Conservation (phyloP, 2,329 filamentous ascomycete genomes). For the Colletotrichum theobromicola region DNA sequence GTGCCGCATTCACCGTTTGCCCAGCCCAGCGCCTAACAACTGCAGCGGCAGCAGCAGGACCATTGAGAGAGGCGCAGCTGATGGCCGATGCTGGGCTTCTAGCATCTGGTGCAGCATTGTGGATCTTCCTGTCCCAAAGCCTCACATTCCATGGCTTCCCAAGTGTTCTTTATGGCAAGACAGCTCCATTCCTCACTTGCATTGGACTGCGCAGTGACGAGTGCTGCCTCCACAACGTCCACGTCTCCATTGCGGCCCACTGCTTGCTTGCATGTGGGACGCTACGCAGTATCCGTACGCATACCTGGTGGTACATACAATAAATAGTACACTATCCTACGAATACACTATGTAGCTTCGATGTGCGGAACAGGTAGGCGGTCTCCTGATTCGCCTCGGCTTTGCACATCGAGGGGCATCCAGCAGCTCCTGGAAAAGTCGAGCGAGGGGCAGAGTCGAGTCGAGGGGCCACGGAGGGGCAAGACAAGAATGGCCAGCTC, state of each 20-base stretch:
- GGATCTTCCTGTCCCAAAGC: background rate
- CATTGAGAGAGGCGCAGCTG: background rate
- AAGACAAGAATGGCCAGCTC: background rate
- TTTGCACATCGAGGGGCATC: background rate
- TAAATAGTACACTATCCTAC: no score
- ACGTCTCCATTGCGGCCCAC: constrained; percentile 1
- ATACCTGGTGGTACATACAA: no score
- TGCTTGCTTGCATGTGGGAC: background rate
- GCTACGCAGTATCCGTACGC: no score
- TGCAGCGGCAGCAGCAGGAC: background rate
- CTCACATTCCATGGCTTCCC: background rate
- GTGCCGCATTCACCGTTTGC: background rate
- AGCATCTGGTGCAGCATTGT: background rate
- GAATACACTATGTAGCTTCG: background rate
- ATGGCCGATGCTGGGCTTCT: background rate
- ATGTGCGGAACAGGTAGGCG: background rate
- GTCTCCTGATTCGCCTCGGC: constrained; percentile 10
- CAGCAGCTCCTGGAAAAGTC: background rate
- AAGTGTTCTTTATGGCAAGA: background rate
- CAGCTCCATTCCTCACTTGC: background rate
- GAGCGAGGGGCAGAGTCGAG: background rate
- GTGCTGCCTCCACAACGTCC: background rate
- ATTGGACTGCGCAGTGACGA: background rate
- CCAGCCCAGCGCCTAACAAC: background rate
- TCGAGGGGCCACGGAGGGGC: background rate